Base-by-base conservation (phyloP, 768 basidiomycete species). In the Mycena amicta region DNA sequence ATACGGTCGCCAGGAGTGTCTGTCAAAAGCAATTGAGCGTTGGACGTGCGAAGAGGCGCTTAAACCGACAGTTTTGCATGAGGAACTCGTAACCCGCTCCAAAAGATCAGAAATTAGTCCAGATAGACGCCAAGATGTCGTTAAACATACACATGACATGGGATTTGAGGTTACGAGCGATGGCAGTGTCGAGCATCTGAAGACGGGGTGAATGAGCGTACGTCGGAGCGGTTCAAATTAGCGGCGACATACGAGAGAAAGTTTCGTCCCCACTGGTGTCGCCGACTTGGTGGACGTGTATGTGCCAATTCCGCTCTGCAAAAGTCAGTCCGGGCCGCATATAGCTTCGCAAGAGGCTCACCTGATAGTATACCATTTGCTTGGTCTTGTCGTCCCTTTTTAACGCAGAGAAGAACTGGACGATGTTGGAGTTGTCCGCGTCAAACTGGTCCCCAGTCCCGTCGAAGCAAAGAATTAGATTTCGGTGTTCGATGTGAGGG, bases 351-450 rank as follows among this genome's bases (percentile, higher is more conserved):
- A 16, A 40, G 45, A 15, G 13, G 30, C 51, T 3, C 43, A 77
- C 83, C 73, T 84, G 84, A 62, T 85, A 85, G 65, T 85, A 85
- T 0, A 83, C 79, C 76, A 83, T 75, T 71, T 86, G 84, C 66
- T 83, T 74, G 29, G 68, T 68, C 37, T 71, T 67, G 53, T 85
- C 80, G 63, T 81, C 75, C 67, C 83, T 85, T 73, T 80, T 80
- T 58, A 85, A 64, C 59, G 81, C 57, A 3, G 80, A 78, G 22
- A 83, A 77, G 5, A 85, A 66, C 55, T 79, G 72, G 4, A 83
- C 81, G 43, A 85, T 77, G 53, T 84, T 85, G 5, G 83, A 83
- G 64, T 84, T 84, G 62, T 82, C 80, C 4, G 70, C 66, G 62
- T 80, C 78, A 57, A 81, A 83, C 60, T 82, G 77, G 61, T 82